Base-by-base conservation (phyloP, 2,329 filamentous ascomycete genomes). In the Fusarium tricinctum region DNA sequence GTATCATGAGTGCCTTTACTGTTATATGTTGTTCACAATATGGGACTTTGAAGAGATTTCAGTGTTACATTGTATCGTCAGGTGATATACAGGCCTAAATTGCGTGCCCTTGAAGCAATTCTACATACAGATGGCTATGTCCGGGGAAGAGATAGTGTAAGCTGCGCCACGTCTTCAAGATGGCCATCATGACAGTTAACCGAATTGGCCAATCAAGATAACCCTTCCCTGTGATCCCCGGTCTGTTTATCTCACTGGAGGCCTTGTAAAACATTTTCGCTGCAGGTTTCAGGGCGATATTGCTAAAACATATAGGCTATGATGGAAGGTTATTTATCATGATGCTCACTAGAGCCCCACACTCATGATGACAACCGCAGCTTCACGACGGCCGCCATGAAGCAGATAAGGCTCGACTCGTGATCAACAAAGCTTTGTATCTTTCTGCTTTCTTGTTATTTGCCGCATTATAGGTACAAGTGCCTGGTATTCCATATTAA, bases 341-440 rank as follows among this genome's bases (percentile, higher is more conserved):
- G 54, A 22, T 43, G 35, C 35, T 57, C n/a, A 10, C 22, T 15
- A n/a, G 22, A n/a, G 47, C 58, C 57, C 63, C 63, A 55, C 63
- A 54, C 23, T 49, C 46, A 22, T 56, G 44, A 65, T 45, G 20
- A 22, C 50, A 61, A 42, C 50, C 51, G 38, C 55, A 40, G 44
- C 47, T 62, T 66, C 55, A 63, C 42, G 54, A 39, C 44, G 61
- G 48, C 30, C 66, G 33, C 45, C 66, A 66, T 66, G 48, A 44
- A 55, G 44, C 22, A 17, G 12, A 30, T 10, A 33, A n/a, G 13
- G 44, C 17, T n/a, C 17, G 35, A 38, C 9, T n/a, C 26, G 10
- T 43, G 23, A 2, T 15, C 14, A 44, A 28, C 30, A 38, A 46
- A n/a, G 12, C 42, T 17, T 42, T 26, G 8, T 4, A 10, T 6